Evolutionary conservation across 1,284 basidiomycete genomes (phyloP).

Genomic region (Dichomitus squalens): DNA sequence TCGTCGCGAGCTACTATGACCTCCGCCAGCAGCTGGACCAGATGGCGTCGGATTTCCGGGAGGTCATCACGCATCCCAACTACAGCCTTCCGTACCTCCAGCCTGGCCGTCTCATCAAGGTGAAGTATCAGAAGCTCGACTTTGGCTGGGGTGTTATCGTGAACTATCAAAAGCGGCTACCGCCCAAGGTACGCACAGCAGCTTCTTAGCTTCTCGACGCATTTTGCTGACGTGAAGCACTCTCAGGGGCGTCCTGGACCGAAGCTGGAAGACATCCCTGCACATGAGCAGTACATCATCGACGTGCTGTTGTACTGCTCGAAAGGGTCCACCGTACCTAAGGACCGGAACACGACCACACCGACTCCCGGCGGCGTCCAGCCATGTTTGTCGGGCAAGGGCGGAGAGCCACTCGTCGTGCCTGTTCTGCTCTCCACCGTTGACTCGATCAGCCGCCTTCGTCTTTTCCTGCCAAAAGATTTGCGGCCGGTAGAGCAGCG

Average conservation of each 20-base stretch:
- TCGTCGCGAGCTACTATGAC: slow-evolving; percentile 90
- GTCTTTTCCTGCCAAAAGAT: slow-evolving; percentile 91
- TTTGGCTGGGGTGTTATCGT: slow-evolving; percentile 97
- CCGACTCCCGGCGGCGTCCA: slow-evolving; percentile 70
- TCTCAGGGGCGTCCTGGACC: slow-evolving; percentile 39
- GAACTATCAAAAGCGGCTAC: slow-evolving; percentile 86
- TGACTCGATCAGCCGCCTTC: slow-evolving; percentile 85
- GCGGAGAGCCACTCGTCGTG: slow-evolving; percentile 85
- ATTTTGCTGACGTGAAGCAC: not conserved
- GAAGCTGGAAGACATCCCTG: slow-evolving; percentile 67
- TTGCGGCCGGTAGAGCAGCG: slow-evolving; percentile 76
- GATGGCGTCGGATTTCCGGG: slow-evolving; percentile 84
- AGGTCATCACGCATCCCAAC: slow-evolving; percentile 92
- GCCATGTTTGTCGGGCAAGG: slow-evolving; percentile 72
- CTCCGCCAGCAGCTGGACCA: slow-evolving; percentile 90
- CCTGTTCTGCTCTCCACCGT: slow-evolving; percentile 90
- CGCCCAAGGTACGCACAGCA: slow-evolving; percentile 59
- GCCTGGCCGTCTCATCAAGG: slow-evolving; percentile 86
- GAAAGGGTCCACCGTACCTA: slow-evolving; percentile 62
- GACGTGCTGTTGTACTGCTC: slow-evolving; percentile 92
- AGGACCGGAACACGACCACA: slow-evolving; percentile 57
- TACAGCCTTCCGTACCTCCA: slow-evolving; percentile 95
- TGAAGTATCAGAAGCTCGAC: slow-evolving; percentile 86
- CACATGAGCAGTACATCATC: slow-evolving; percentile 91
- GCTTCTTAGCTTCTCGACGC: not conserved